phyloP scores from a whole-genome alignment of 768 basidiomycete species.

The Suillus luteus region DNA sequence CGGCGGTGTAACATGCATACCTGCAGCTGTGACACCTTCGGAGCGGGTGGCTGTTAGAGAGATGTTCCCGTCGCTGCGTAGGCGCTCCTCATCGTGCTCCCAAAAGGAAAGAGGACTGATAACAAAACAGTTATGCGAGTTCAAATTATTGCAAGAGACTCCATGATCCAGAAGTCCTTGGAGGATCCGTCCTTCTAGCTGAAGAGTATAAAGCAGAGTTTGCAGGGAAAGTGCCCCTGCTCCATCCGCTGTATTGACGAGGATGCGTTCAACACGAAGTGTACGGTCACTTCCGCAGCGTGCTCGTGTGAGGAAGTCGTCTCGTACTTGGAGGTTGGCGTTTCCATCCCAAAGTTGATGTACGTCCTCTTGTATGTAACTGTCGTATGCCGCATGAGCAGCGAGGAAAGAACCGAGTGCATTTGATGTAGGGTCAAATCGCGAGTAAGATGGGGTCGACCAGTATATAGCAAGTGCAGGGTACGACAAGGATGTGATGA shows the following conservation, averaged over 20 bases:
- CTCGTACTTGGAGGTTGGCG: conserved; percentile 60
- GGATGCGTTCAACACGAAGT: conserved; percentile 74
- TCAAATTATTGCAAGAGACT: conserved; percentile 55
- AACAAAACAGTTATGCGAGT: conserved; percentile 61
- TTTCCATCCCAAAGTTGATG: conserved; percentile 73
- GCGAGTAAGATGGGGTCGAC: conserved; percentile 65
- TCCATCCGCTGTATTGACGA: conserved; percentile 47
- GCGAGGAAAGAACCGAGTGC: conserved; percentile 67
- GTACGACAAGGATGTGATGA: conserved; percentile 87
- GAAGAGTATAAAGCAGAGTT: conserved; percentile 63
- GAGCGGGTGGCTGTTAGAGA: conserved; percentile 57
- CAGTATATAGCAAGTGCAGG: conserved; percentile 87
- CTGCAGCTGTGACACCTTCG: conserved; percentile 57
- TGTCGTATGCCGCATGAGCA: conserved; percentile 51
- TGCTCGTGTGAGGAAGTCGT: conserved; percentile 71
- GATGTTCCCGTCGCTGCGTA: conserved; percentile 58
- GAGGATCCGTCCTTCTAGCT: conserved; percentile 61
- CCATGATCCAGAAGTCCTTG: conserved; percentile 42
- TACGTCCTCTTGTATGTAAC: conserved; percentile 62
- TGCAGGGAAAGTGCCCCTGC: conserved; percentile 59
- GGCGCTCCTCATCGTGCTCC: conserved; percentile 57
- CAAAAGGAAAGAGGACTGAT: conserved; percentile 78
- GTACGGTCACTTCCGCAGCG: conserved; percentile 70
- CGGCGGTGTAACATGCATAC: conserved; percentile 64
- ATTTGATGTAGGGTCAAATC: conserved; percentile 50